These are phyloP conservation scores for Botrytis squamosa DNA, from an alignment of 2,329 filamentous ascomycete species.

Conservation along the genomic window DNA sequence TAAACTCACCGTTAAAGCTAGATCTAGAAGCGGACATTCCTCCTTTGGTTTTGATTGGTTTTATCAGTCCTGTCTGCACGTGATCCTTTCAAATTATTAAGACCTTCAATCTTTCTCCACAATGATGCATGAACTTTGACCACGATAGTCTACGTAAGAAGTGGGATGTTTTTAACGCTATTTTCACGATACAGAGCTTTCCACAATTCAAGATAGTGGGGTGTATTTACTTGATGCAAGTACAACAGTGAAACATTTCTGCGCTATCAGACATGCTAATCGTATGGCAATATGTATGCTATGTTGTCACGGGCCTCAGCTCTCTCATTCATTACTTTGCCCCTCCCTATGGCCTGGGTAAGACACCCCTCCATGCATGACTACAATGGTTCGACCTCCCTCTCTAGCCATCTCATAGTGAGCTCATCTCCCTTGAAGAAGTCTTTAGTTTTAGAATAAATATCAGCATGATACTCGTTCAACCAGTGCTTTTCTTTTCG, in stretches of 20 bases:
- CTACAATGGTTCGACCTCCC: constrained; percentile 67
- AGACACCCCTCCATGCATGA: neutral
- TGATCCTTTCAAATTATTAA: neutral
- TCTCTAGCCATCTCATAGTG: constrained; percentile 76
- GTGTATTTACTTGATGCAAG: constrained; percentile 10
- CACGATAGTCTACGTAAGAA: constrained; percentile 7
- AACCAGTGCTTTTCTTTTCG: constrained; percentile 78
- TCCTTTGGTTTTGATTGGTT: neutral
- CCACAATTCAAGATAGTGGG: constrained; percentile 7
- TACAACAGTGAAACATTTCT: constrained; percentile 7
- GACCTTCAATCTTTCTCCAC: neutral
- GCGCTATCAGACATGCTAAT: constrained; percentile 1
- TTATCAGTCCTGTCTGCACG: neutral
- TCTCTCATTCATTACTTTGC: constrained; percentile 3
- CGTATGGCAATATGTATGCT: constrained; percentile 5
- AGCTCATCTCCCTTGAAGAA: constrained; percentile 73
- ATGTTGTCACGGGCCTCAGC: neutral
- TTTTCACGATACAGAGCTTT: constrained; percentile 12
- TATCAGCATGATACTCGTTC: constrained; percentile 79
- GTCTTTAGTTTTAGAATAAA: constrained; percentile 75
- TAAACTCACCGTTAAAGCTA: constrained; percentile 8
- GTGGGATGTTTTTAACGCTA: constrained; percentile 12
- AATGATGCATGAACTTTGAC: constrained; percentile 13
- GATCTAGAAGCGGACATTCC: constrained; percentile 2
- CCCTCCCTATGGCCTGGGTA: neutral